A percentile compares a stretch with the other conserved stretches of the same genome.
Evolutionary conservation across 768 basidiomycete species (phyloP).

Genomic region (Mycena polygramma): DNA sequence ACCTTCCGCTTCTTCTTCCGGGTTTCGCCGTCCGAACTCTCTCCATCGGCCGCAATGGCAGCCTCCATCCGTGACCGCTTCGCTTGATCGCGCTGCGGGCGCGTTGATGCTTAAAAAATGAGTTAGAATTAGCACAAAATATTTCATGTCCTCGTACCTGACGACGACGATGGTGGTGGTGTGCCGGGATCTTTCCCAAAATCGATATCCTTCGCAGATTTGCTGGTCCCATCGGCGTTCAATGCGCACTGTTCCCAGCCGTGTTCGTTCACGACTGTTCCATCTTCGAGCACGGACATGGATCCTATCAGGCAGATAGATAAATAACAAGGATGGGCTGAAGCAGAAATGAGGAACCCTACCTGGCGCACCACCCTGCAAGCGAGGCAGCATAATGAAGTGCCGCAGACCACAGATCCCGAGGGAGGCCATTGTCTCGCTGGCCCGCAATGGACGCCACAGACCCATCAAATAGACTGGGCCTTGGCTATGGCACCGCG

Average conservation of each 20-base stretch:
- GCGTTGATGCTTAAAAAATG: not conserved
- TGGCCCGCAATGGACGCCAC: not conserved
- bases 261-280: not conserved
- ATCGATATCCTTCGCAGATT: not conserved
- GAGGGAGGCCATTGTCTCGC: not conserved
- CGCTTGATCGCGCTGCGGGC: too few species aligned
- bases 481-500: not conserved
- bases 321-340: too few species aligned
- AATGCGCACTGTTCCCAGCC: constrained; percentile 8
- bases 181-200: not conserved
- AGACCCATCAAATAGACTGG: constrained; percentile 12
- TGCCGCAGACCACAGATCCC: not conserved
- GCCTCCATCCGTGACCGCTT: not conserved
- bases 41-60: not conserved
- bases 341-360: too few species aligned
- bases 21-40: not conserved
- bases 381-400: not conserved
- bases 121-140: not conserved
- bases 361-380: not conserved
- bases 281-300: not conserved
- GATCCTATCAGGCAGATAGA: too few species aligned
- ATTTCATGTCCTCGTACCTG: not conserved
- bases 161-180: not conserved
- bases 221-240: constrained; percentile 27
- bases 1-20: too few species aligned